Evolutionary conservation across 352 stramenopile species (phyloP), one percentile per base, ranked within the genome.

Genomic region (Phytophthora fragariaefolia): DNA sequence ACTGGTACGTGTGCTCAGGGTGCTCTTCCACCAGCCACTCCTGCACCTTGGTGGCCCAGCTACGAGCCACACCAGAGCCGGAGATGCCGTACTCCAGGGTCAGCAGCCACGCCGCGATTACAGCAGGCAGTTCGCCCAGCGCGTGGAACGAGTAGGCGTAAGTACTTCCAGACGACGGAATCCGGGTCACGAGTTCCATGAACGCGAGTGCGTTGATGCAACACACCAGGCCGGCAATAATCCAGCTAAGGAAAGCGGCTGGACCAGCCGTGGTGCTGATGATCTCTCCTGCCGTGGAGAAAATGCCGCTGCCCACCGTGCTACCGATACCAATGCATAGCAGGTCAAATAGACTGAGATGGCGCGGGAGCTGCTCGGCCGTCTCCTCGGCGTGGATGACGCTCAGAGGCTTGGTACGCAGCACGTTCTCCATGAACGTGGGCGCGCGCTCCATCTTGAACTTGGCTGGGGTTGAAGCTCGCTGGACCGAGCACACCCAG

Each of bases 131-230:
- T 58, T 98, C 95, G 32, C 94, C 94, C 18, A 98, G 77, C 3
- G 89, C 80, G 49, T 97, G 83, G 72, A 97, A 98, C 18, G 90
- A 71, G 77, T 98, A 98, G 10, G 90, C 85, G 78, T 98, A 98
- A 4, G 89, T 97, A 40, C 70, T 89, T 3, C 94, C 95, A 6
- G 88, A 93, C 12, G 86, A 96, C 24, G 93, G 92, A 45, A 98
- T 90, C 26, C 90, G 73, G 3, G 80, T 89, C 36, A 88, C 90
- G 24, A 97, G 74, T 65, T 98, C 93, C 62, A 96, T 96, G 76
- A 96, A 98, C 48, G 89, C 91, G 28, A 97, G 78, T 0, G 87
- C 90, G 30, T 86, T 93, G 40, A 92, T 63, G 42, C 82, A 89
- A 24, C 89, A 94, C 32, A 93, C 87, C 3, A 95, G 24, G 26